These are phyloP conservation scores for Diplosphaera chodatii DNA, from an alignment of 139 green algal species.

Conservation along the genomic window DNA sequence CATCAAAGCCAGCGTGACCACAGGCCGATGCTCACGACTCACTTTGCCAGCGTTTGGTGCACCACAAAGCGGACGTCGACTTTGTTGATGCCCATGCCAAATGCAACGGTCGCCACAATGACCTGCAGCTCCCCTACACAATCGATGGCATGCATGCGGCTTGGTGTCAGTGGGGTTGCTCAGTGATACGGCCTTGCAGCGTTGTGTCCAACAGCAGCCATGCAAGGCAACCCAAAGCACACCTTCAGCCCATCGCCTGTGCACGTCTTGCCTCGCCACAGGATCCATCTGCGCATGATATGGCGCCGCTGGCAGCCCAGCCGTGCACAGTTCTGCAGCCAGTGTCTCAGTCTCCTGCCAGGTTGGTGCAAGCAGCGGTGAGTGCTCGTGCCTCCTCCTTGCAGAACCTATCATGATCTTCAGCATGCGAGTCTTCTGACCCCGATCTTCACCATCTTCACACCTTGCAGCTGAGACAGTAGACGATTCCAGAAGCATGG, in stretches of 20 bases:
- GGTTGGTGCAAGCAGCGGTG: too few relatives aligned
- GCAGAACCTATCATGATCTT: too few relatives aligned
- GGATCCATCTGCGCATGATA: conserved; percentile 87
- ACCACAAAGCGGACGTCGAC: conserved; percentile 61
- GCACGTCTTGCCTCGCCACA: conserved; percentile 46
- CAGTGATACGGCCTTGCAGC: too few relatives aligned
- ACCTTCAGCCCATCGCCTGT: conserved; percentile 59
- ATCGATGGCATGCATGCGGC: too few relatives aligned
- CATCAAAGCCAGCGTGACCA: too few relatives aligned
- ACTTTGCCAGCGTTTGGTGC: conserved; percentile 18
- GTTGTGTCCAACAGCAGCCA: too few relatives aligned
- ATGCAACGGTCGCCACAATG: conserved; percentile 80
- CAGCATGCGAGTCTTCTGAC: too few relatives aligned
- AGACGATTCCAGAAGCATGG: conserved; percentile 73
- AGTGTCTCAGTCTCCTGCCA: conserved; percentile 15
- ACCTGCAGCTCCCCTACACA: conserved; percentile 34
- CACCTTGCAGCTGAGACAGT: conserved; percentile 74
- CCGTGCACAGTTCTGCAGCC: conserved; percentile 33
- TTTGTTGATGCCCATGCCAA: conserved; percentile 81
- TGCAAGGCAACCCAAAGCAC: not conserved
- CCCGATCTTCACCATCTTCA: too few relatives aligned
- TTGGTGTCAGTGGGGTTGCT: too few relatives aligned
- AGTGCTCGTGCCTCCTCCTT: too few relatives aligned
- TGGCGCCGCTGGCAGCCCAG: conserved; percentile 39
- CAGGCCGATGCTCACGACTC: not conserved